Conservation (phyloP, 2,329 filamentous ascomycete genomes). For the Nannizziopsis arthrosporioides region DNA sequence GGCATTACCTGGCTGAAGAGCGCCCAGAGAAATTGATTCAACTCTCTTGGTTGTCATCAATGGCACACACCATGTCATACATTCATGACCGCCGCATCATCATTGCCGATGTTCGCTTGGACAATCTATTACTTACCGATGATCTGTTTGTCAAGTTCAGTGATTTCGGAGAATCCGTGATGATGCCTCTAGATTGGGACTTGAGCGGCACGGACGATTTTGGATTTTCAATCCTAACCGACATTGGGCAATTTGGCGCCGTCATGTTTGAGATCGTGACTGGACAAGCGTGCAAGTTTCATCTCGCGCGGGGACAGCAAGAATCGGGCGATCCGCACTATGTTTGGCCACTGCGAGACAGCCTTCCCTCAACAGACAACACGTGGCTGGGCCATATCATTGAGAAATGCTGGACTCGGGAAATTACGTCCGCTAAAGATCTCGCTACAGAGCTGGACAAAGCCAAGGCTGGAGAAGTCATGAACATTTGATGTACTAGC, state of each 20-base stretch:
- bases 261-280: conserved; percentile 14
- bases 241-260: conserved; percentile 13
- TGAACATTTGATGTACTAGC: conserved; percentile 3
- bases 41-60: conserved; percentile 10
- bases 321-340: background rate
- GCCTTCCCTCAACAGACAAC: conserved; percentile 7
- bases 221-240: conserved; percentile 13
- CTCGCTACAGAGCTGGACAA: conserved; percentile 15
- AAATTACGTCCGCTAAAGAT: conserved; percentile 14
- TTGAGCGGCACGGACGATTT: conserved; percentile 11
- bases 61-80: background rate
- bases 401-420: conserved; percentile 12
- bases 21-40: conserved; percentile 15
- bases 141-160: conserved; percentile 18
- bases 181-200: conserved; percentile 14
- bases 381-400: conserved; percentile 11
- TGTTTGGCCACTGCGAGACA: conserved; percentile 3
- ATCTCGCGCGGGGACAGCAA: conserved; percentile 4
- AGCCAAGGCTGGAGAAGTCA: conserved; percentile 6
- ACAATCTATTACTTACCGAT: conserved; percentile 22
- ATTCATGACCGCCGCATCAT: conserved; percentile 4
- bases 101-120: conserved; percentile 5
- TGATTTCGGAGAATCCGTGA: conserved; percentile 18
- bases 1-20: conserved; percentile 15
- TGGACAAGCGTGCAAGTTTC: conserved; percentile 9